Percentiles rank a stretch among this genome's conserved stretches.
phyloP scores from a whole-genome alignment of 257 asterid species.

The Nyctanthes arbortristis region DNA sequence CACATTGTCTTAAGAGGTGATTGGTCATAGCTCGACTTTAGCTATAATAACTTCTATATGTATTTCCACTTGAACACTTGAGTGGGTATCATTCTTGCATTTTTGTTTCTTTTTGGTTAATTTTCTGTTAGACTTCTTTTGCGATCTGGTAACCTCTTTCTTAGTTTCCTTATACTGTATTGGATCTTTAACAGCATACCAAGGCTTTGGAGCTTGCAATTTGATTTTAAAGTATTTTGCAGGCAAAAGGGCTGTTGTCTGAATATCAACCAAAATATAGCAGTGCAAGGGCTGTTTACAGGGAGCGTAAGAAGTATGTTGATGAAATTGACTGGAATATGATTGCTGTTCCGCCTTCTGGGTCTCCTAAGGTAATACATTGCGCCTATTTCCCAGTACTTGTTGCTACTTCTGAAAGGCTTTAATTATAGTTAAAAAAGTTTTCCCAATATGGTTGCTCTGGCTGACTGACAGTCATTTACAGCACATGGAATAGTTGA shows the following conservation, averaged over 20 bases:
- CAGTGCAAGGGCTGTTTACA: slow-evolving; percentile 97
- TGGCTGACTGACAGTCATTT: not conserved
- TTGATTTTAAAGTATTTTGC: slow-evolving; percentile 37
- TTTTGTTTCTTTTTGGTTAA: not conserved
- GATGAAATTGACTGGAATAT: slow-evolving; percentile 98
- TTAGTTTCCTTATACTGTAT: not conserved
- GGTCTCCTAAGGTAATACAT: slow-evolving; percentile 71
- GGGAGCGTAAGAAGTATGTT: slow-evolving; percentile 86
- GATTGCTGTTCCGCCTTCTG: slow-evolving; percentile 96
- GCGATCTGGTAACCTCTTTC: not conserved
- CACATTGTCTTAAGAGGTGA: not conserved
- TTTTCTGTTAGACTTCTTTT: not conserved
- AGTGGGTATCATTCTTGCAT: not conserved
- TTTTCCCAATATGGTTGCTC: not conserved
- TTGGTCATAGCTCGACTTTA: not conserved
- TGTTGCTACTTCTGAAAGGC: not conserved
- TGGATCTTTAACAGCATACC: not conserved
- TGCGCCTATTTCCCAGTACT: slow-evolving; percentile 1
- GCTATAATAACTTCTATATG: not conserved
- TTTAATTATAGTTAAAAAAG: not conserved
- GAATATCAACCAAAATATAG: slow-evolving; percentile 94
- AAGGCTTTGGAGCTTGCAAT: not conserved
- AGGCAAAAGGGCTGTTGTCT: slow-evolving; percentile 95
- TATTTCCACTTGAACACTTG: not conserved
- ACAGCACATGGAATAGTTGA: not conserved